phyloP scores from a whole-genome alignment of 1,139 yeast species.

The Debaryomyces nepalensis region DNA sequence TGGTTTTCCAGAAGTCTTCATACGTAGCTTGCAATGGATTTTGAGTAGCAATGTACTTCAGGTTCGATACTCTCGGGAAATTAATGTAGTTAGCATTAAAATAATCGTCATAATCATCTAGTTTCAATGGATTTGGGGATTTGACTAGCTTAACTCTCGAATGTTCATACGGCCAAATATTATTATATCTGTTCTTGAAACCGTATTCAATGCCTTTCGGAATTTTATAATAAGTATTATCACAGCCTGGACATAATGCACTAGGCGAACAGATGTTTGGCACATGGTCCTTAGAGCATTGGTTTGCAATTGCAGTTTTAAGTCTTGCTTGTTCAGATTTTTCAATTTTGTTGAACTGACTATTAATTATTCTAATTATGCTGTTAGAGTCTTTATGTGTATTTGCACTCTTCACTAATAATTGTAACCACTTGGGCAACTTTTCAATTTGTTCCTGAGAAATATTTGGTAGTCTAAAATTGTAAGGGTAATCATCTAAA shows the following conservation, averaged over 20 bases:
- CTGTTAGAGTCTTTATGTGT: constrained; percentile 23
- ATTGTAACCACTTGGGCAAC: constrained; percentile 56
- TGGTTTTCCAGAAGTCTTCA: constrained; percentile 48
- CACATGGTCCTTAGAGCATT: constrained; percentile 20
- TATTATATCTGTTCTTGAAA: constrained; percentile 49
- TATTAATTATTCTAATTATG: constrained; percentile 38
- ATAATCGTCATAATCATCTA: constrained; percentile 38
- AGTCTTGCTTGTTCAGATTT: constrained; percentile 53
- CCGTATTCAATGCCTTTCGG: constrained; percentile 58
- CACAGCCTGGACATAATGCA: constrained; percentile 50
- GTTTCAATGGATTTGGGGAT: constrained; percentile 10
- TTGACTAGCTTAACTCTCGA: constrained; percentile 42
- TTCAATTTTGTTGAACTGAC: constrained; percentile 54
- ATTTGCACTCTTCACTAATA: constrained; percentile 21
- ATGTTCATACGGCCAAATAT: constrained; percentile 54
- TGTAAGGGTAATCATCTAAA: constrained; percentile 39
- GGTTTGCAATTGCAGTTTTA: constrained; percentile 32
- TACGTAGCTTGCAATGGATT: constrained; percentile 46
- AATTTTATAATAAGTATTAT: constrained; percentile 47
- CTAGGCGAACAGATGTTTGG: constrained; percentile 48
- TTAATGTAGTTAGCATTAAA: constrained; percentile 48
- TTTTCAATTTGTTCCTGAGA: constrained; percentile 25
- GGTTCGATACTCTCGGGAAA: constrained; percentile 25
- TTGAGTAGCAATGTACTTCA: constrained; percentile 48
- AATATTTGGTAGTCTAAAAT: constrained; percentile 40